phyloP scores from a whole-genome alignment of 495 filamentous ascomycete genomes.

The Parathielavia appendiculata region DNA sequence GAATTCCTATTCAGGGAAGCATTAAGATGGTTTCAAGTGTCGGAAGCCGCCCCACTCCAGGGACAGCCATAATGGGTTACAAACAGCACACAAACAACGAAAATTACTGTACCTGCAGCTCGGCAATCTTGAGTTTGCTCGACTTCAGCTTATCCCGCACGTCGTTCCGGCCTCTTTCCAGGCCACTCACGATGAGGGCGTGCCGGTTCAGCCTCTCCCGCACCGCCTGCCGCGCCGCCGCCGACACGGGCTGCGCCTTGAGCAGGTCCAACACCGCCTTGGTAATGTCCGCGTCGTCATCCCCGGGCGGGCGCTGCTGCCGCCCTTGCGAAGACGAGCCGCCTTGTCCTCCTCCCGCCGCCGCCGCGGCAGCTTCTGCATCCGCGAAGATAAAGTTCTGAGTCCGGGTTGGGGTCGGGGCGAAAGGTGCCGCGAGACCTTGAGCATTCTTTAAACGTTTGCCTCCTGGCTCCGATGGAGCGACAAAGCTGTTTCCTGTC shows the following conservation, averaged over 20 bases:
- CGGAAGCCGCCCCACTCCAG: no score
- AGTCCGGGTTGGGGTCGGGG: constrained; percentile 12
- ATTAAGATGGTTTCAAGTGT: no score
- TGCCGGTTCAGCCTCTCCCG: constrained; percentile 50
- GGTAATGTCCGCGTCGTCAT: constrained; percentile 46
- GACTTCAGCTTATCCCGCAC: constrained; percentile 54
- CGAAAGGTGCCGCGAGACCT: constrained; percentile 32
- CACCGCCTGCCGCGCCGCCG: constrained; percentile 39
- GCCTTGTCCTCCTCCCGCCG: not conserved
- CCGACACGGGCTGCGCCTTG: constrained; percentile 37
- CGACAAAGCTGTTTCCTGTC: constrained; percentile 6
- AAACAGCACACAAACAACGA: no score
- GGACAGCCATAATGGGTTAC: no score
- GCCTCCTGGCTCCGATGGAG: not conserved
- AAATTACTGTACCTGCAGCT: no score
- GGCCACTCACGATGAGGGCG: constrained; percentile 51
- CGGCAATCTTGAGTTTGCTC: constrained; percentile 55
- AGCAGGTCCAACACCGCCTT: constrained; percentile 49
- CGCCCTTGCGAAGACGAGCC: not conserved
- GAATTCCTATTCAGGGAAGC: no score
- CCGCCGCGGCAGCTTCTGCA: not conserved
- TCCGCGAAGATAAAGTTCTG: not conserved
- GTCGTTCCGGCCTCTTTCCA: constrained; percentile 58
- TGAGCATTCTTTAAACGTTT: constrained; percentile 12
- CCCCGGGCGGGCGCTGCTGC: not conserved